Base-by-base conservation (phyloP, 1,139 yeast genomes). In the Lodderomyces jiufengensis region DNA sequence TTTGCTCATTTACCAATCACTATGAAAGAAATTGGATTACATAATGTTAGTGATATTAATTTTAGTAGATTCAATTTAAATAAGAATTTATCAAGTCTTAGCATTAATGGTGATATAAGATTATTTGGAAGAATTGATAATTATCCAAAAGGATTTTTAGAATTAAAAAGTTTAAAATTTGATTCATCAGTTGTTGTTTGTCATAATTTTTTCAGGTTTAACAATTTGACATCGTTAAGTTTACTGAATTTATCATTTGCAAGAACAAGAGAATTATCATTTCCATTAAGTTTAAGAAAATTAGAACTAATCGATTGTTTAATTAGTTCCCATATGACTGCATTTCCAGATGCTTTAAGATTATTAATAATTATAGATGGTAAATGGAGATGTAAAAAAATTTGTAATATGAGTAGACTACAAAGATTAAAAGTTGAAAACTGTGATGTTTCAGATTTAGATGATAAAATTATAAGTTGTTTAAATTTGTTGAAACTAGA, bases 341-440 rank as follows among this genome's bases (percentile, higher is more conserved):
- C 42, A 9, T 40, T 44, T 24, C 48, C 48, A n/a, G 44, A 43
- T 26, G 31, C 42, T 6, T 36, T 44, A 27, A 33, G 33, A 32
- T 12, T 22, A n/a, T 41, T 44, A 32, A 27, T 9, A n/a, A 37
- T 44, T 7, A 37, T 22, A 5, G 32, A 39, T 13, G 38, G 46
- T 11, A 44, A 35, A 32, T 44, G 48, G 48, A 39, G 42, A 23
- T 25, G 32, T 5, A 42, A 41, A 23, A 29, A 28, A 16, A 39
- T 35, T 31, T 34, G 39, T 28, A 42, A 41, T 29, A 20, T 44
- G 11, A 27, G 34, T 9, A 33, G 39, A 2, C 27, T 44, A 20
- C 40, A 34, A 30, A 38, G 36, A 22, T 40, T 44, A 13, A 34
- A 29, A 24, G 23, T 44, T 13, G 13, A 13, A 9, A 31, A 41